phyloP scores from a whole-genome alignment of 2,329 filamentous ascomycete species.

The Bretziella fagacearum region DNA sequence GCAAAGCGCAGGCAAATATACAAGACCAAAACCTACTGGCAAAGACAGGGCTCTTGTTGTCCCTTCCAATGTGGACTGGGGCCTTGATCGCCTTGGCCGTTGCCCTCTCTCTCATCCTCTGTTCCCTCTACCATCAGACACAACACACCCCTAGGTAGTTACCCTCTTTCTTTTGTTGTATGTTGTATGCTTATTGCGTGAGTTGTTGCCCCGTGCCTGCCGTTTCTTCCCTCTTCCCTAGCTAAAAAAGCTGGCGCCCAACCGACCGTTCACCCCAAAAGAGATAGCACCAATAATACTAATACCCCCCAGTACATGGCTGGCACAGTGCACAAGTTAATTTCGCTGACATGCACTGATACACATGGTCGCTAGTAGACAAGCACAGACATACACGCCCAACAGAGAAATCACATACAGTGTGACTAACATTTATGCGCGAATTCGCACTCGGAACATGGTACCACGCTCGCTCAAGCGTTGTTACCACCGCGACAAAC shows the following conservation, averaged over 20 bases:
- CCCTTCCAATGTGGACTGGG: too few relatives aligned
- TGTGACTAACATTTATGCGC: not conserved
- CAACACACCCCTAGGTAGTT: not conserved
- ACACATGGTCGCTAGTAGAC: not conserved
- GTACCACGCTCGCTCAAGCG: slow-evolving; percentile 3
- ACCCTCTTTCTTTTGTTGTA: not conserved
- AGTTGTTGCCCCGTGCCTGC: not conserved
- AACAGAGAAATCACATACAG: slow-evolving; percentile 11
- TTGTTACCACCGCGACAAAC: slow-evolving; percentile 14
- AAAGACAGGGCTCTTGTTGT: not conserved
- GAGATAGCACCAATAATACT: not conserved
- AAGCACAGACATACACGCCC: not conserved
- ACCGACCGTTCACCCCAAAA: not conserved
- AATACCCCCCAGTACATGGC: not conserved
- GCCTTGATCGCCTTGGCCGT: not conserved
- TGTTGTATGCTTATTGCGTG: not conserved
- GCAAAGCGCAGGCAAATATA: not conserved
- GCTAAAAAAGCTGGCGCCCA: not conserved
- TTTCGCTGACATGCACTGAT: not conserved
- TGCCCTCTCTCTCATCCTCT: not conserved
- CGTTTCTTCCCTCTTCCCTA: not conserved
- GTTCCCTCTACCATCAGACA: not conserved
- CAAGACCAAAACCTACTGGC: not conserved
- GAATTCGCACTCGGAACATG: slow-evolving; percentile 3
- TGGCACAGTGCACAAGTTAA: slow-evolving; percentile 2